Base-by-base conservation (phyloP, 1,284 basidiomycete genomes). In the Boletus semigastroideus region DNA sequence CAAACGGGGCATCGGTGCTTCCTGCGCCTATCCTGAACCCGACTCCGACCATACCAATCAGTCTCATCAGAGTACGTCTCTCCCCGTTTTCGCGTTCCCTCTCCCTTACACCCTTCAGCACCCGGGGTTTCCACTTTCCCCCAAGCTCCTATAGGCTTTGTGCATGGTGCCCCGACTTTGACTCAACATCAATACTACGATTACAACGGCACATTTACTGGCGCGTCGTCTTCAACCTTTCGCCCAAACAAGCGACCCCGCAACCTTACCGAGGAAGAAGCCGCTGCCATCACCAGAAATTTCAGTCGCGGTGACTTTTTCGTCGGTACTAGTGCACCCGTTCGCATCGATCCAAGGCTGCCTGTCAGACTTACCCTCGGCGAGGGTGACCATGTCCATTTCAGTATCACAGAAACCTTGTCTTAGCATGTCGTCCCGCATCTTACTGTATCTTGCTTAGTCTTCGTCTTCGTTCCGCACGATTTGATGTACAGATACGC, bases 321-420 rank as follows among this genome's bases (percentile, higher is more conserved):
- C 60, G 84, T 90, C 47, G 87, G 87, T 48, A 81, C 74, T 37
- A 87, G 83, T 59, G 86, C 86, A 6, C 87, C 87, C 11, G 86
- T 90, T 30, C 80, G 86, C 59, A 88, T 90, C 67, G 87, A 90
- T 62, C 86, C 86, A 28, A 80, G 87, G 45, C 69, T 90, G 31
- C 84, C 87, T 19, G 87, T 90, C 52, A 74, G 84, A 51, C 78
- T 90, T 36, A 87, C 86, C 16, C 75, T 90, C 44, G 87, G 87
- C 16, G 87, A 90, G 61, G 86, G 86, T 27, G 87, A 90, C 64
- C 83, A 86, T 57, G 87, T 90, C 20, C 87, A 90, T 65, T 90
- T 88, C 62, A 83, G 83, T 39, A 82, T 88, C 50, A 86, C 84
- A 20, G 86, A 88, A 64, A 70, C 82, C 25, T 63, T 84, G 56